A percentile compares a stretch with the other conserved stretches of the same genome.
phyloP scores from a whole-genome alignment of 805 yeast species.

The Metschnikowia arizonensis region DNA sequence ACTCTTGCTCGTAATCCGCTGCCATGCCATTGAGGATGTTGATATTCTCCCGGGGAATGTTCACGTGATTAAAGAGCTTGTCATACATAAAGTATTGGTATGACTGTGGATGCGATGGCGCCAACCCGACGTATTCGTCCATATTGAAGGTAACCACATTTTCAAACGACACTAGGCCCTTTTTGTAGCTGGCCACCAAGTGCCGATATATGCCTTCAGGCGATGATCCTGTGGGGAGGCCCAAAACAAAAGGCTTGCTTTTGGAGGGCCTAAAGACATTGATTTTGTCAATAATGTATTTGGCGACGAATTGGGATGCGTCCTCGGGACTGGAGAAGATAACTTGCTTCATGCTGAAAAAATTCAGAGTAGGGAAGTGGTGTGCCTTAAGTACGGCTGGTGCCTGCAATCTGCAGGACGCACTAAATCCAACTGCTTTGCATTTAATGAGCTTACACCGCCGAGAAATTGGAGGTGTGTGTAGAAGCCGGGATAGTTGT shows the following conservation, averaged over 20 bases:
- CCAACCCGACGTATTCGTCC: conserved; percentile 55
- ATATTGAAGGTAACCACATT: conserved; percentile 58
- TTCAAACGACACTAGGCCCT: conserved; percentile 41
- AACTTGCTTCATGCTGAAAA: conserved; percentile 12
- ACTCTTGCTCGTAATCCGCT: conserved; percentile 42
- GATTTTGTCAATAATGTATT: conserved; percentile 42
- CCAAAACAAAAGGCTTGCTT: conserved; percentile 47
- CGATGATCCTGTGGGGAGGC: conserved; percentile 60
- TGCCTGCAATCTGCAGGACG: background rate
- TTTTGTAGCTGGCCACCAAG: conserved; percentile 42
- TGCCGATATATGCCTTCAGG: conserved; percentile 52
- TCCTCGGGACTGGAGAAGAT: conserved; percentile 34
- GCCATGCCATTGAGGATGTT: conserved; percentile 54
- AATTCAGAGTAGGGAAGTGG: background rate
- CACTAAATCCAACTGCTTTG: background rate
- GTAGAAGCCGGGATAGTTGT: no score
- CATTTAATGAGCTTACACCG: background rate
- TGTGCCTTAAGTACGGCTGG: conserved; percentile 1
- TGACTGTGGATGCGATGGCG: conserved; percentile 46
- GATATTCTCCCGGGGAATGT: conserved; percentile 49
- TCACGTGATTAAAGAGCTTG: conserved; percentile 52
- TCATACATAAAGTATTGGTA: conserved; percentile 57
- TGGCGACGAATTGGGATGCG: conserved; percentile 45
- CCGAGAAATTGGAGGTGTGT: background rate
- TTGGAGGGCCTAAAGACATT: conserved; percentile 43